These are phyloP conservation scores for Mycena galericulata DNA, from an alignment of 768 basidiomycete species.

Conservation along the genomic window DNA sequence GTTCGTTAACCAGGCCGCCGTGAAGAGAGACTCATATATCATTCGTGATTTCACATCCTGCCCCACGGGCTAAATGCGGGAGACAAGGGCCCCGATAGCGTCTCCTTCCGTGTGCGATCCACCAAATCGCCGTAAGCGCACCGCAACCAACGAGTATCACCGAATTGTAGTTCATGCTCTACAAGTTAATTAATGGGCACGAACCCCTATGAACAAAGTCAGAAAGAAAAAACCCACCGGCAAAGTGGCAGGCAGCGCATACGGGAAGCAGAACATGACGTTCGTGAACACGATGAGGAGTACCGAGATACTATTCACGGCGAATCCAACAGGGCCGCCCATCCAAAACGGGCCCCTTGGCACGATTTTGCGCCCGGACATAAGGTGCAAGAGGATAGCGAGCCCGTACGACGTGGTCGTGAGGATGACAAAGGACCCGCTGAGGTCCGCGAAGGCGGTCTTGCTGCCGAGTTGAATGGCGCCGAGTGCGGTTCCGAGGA, in stretches of 20 bases:
- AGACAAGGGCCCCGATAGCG: slow-evolving; percentile 28
- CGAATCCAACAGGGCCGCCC: slow-evolving; percentile 21
- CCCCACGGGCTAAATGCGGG: slow-evolving; percentile 18
- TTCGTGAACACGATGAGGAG: slow-evolving; percentile 29
- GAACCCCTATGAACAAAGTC: too few species aligned
- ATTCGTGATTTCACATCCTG: slow-evolving; percentile 16
- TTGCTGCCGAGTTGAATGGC: slow-evolving; percentile 32
- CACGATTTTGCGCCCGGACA: slow-evolving; percentile 28
- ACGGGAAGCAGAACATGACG: slow-evolving; percentile 32
- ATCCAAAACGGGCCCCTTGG: slow-evolving; percentile 31
- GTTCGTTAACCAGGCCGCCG: too few species aligned
- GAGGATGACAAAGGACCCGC: slow-evolving; percentile 31
- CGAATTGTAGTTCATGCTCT: slow-evolving; percentile 31
- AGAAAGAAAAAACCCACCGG: slow-evolving; percentile 19
- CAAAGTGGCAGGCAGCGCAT: slow-evolving; percentile 27
- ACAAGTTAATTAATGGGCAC: not conserved
- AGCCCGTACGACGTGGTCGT: slow-evolving; percentile 32
- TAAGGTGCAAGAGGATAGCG: slow-evolving; percentile 28
- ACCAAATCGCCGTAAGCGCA: slow-evolving; percentile 24
- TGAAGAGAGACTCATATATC: too few species aligned
- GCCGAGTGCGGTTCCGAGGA: slow-evolving; percentile 21
- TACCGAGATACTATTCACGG: slow-evolving; percentile 26
- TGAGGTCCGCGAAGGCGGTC: slow-evolving; percentile 30
- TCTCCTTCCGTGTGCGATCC: slow-evolving; percentile 27
- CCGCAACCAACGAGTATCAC: slow-evolving; percentile 26